phyloP scores from a whole-genome alignment of 1,139 yeast species.

The Debaryomyces robertsiae region DNA sequence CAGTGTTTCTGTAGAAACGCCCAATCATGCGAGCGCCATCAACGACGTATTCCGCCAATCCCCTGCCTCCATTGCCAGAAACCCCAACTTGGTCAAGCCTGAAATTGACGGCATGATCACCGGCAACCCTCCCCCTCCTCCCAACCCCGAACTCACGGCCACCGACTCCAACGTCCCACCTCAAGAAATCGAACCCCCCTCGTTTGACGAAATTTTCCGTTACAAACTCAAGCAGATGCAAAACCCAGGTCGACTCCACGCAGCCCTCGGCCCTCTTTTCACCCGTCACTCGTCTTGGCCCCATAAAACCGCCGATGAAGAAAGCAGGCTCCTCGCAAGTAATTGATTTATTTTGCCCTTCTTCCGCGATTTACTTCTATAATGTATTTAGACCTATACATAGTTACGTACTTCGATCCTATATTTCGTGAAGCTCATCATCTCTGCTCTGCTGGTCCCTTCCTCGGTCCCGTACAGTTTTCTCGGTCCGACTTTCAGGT shows the following conservation, averaged over 20 bases:
- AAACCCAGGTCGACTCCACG: slow-evolving; percentile 16
- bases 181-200: slow-evolving; percentile 44
- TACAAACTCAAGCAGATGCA: slow-evolving; percentile 28
- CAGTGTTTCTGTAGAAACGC: slow-evolving; percentile 20
- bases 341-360: not conserved
- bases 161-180: slow-evolving; percentile 28
- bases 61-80: slow-evolving; percentile 45
- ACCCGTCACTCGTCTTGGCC: not conserved
- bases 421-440: too few species aligned
- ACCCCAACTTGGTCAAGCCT: slow-evolving; percentile 36
- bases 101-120: slow-evolving; percentile 38
- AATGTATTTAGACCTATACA: not conserved
- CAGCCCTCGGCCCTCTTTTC: slow-evolving; percentile 7
- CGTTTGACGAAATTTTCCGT: slow-evolving; percentile 32
- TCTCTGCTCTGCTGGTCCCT: too few species aligned
- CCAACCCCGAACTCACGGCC: slow-evolving; percentile 19
- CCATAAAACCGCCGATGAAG: slow-evolving; percentile 11
- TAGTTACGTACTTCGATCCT: not conserved
- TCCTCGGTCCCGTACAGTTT: too few species aligned
- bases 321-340: slow-evolving; percentile 9
- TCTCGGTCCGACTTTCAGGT: too few species aligned
- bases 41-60: slow-evolving; percentile 30
- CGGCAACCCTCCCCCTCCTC: slow-evolving; percentile 30
- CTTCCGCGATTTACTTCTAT: not conserved
- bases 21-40: slow-evolving; percentile 11